A percentile compares a stretch with the other conserved stretches of the same genome.
Evolutionary conservation across 345 rosid species (phyloP).

Genomic region (Turritis glabra): DNA sequence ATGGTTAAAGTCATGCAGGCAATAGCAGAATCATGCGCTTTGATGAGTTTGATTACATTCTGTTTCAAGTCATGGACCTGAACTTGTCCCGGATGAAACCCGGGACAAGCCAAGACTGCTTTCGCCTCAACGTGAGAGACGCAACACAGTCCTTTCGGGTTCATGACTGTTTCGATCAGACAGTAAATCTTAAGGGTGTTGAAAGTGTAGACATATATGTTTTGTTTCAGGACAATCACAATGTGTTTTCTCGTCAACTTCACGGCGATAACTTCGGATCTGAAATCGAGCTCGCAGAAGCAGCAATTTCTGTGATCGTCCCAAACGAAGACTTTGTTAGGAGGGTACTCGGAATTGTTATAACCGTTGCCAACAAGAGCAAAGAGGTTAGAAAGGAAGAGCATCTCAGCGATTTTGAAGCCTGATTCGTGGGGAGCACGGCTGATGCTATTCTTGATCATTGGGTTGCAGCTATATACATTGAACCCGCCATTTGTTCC

Average conservation of each 20-base stretch:
- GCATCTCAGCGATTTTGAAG: conserved; percentile 81
- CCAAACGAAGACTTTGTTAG: conserved; percentile 77
- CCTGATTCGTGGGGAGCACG: conserved; percentile 60
- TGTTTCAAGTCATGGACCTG: conserved; percentile 76
- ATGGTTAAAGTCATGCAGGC: conserved; percentile 68
- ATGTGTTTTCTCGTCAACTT: conserved; percentile 63
- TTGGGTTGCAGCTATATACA: conserved; percentile 65
- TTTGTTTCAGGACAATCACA: conserved; percentile 73
- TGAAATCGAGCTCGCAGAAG: conserved; percentile 66
- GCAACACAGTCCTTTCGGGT: conserved; percentile 75
- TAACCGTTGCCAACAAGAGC: conserved; percentile 71
- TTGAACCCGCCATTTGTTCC: conserved; percentile 70
- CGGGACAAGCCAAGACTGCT: conserved; percentile 77
- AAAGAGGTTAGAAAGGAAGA: conserved; percentile 68
- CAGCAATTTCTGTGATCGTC: conserved; percentile 68
- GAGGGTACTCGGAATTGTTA: conserved; percentile 59
- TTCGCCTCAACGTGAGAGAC: conserved; percentile 66
- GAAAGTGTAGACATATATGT: conserved; percentile 64
- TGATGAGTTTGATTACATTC: conserved; percentile 55
- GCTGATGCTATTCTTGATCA: conserved; percentile 56
- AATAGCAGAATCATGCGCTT: conserved; percentile 72
- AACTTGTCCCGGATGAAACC: conserved; percentile 72
- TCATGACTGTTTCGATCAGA: conserved; percentile 62
- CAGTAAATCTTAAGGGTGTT: conserved; percentile 57
- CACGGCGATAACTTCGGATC: conserved; percentile 70